phyloP scores from a whole-genome alignment of 352 stramenopile species.

The Elongisporangium undulatum region DNA sequence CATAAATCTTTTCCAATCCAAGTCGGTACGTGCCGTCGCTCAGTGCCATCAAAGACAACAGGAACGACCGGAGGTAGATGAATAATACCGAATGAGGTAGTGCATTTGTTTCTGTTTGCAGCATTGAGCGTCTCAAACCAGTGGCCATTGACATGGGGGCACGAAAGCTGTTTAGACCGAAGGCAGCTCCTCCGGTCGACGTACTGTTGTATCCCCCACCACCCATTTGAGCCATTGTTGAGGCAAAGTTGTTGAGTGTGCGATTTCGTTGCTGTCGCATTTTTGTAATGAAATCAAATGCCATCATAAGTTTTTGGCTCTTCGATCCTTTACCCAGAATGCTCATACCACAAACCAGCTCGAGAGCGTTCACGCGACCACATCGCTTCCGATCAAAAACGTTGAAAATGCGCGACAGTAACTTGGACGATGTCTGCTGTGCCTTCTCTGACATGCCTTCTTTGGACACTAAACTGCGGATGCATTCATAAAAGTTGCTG shows the following conservation, averaged over 20 bases:
- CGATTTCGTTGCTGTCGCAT: constrained; percentile 72
- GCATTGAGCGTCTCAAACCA: constrained; percentile 28
- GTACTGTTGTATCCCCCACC: constrained; percentile 14
- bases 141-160: constrained; percentile 24
- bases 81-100: constrained; percentile 81
- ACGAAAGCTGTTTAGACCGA: constrained; percentile 56
- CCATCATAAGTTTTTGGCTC: constrained; percentile 80
- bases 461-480: constrained; percentile 77
- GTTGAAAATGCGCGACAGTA: constrained; percentile 81
- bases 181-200: constrained; percentile 23
- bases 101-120: constrained; percentile 44
- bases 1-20: constrained; percentile 83
- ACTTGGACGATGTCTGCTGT: constrained; percentile 81
- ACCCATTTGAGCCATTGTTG: constrained; percentile 20
- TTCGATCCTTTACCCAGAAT: constrained; percentile 84
- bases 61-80: constrained; percentile 82
- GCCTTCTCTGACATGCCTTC: constrained; percentile 77
- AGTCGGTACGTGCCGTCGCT: constrained; percentile 79
- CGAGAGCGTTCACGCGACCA: constrained; percentile 76
- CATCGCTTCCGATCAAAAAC: constrained; percentile 83
- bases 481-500: constrained; percentile 84
- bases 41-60: constrained; percentile 82
- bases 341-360: constrained; percentile 82
- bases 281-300: constrained; percentile 87
- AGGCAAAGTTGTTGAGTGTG: constrained; percentile 63